Evolutionary conservation across 352 stramenopile species (phyloP).

Genomic region (Phytophthora pseudosyringae): DNA sequence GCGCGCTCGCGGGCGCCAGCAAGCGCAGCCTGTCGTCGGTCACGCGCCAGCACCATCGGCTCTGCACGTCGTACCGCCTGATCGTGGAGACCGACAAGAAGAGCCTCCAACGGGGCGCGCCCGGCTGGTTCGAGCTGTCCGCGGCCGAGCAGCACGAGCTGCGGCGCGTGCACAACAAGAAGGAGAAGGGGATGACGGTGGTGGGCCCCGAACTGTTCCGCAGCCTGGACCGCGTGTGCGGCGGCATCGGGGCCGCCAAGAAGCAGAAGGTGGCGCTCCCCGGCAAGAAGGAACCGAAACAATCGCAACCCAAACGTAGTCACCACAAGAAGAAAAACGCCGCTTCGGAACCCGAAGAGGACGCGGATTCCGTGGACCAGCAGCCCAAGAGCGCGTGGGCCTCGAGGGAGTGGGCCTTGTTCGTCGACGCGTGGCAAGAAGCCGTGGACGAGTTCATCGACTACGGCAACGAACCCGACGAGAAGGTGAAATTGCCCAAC

Average conservation of each 20-base stretch:
- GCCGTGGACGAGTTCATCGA: constrained; percentile 46
- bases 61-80: constrained; percentile 41
- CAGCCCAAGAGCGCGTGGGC: constrained; percentile 27
- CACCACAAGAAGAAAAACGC: constrained; percentile 22
- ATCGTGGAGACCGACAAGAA: constrained; percentile 40
- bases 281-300: constrained; percentile 19
- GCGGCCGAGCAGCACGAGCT: constrained; percentile 35
- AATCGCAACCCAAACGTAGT: background rate
- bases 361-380: constrained; percentile 1
- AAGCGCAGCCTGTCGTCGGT: constrained; percentile 36
- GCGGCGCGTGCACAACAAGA: constrained; percentile 30
- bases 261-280: background rate
- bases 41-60: constrained; percentile 35
- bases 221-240: constrained; percentile 34
- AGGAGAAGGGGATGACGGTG: constrained; percentile 39
- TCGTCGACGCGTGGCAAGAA: constrained; percentile 43
- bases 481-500: constrained; percentile 50
- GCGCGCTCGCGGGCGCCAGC: constrained; percentile 10
- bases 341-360: constrained; percentile 11
- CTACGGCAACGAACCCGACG: constrained; percentile 33
- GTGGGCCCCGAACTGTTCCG: constrained; percentile 36
- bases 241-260: constrained; percentile 7
- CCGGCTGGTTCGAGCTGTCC: constrained; percentile 44
- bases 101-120: constrained; percentile 17
- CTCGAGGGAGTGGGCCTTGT: constrained; percentile 33